Evolutionary conservation across 1,284 basidiomycete genomes (phyloP), one percentile per base, ranked within the genome.

Genomic region (Phellopilus nigrolimitatus): DNA sequence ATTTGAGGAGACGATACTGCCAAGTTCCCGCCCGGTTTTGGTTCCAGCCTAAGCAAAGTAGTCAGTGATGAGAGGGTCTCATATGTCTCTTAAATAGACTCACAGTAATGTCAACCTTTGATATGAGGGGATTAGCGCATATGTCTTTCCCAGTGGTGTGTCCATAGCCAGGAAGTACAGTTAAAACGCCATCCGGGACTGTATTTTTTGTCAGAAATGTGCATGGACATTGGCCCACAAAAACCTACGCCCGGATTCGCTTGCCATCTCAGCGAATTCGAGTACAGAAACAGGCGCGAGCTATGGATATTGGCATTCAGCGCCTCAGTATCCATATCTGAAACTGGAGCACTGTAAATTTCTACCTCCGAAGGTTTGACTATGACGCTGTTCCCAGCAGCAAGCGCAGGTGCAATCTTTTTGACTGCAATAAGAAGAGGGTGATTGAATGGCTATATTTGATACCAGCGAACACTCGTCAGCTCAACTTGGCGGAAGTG

Each of bases 71-170:
- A 21, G 43, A 40, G n/a, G 30, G 40, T 3, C 2, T 31, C 13
- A 45, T 33, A 2, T 19, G 4, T 31, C 21, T 6, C 38, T 28
- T 22, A 25, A 15, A 33, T 3, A 15, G 17, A 62, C 79, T 64
- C 62, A 86, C 87, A 5, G 89, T 92, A 27, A 92, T 73, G 60
- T 92, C 89, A 10, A 92, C 85, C 65, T 92, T 92, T 45, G 80
- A 74, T 34, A 92, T 68, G 33, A 79, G 62, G 0, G 79, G 76
- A 62, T 89, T 75, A 22, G 77, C 75, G 15, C 82, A 78, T 17
- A 92, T 72, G 24, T 75, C 73, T 59, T 72, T 79, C 4, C 84
- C 89, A 1, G 82, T 81, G 4, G 70, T 74, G 36, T 66, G 65
- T 2, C 85, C 90, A 37, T 71, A 71, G 3, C 89, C 89, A 15